Percentiles rank a stretch among this genome's conserved stretches.
These are phyloP conservation scores for Eucalyptus sideroxylon DNA, from an alignment of 345 rosid genomes.

Conservation along the genomic window DNA sequence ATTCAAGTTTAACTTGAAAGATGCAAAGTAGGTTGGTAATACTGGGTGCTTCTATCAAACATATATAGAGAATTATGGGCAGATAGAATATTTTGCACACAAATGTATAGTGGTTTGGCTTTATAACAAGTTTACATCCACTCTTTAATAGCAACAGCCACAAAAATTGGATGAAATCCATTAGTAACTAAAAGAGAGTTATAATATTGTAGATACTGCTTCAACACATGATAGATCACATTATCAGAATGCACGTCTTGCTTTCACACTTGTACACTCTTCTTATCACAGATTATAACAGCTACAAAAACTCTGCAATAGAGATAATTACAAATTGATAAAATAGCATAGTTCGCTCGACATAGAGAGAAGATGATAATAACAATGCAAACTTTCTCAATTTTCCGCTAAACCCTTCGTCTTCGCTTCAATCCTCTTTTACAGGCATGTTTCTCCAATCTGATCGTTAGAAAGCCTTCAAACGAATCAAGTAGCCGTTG, in stretches of 20 bases:
- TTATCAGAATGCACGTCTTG: rapidly evolving
- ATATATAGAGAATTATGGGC: not conserved
- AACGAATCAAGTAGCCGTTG: not conserved
- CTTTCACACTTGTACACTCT: not conserved
- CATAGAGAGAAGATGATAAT: not conserved
- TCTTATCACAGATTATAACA: not conserved
- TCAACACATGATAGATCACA: not conserved
- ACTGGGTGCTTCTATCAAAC: not conserved
- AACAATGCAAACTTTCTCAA: not conserved
- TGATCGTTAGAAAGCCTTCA: not conserved
- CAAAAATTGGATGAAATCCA: not conserved
- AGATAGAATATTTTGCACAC: not conserved
- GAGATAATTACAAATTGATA: not conserved
- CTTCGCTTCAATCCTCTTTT: not conserved
- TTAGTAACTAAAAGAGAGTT: not conserved
- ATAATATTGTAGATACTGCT: not conserved
- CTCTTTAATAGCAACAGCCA: not conserved
- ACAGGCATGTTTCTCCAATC: not conserved
- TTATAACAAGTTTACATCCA: not conserved
- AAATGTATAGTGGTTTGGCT: not conserved
- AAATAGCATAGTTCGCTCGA: not conserved
- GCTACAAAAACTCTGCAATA: not conserved
- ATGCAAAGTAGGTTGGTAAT: not conserved
- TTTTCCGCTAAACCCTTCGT: not conserved
- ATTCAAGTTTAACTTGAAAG: not conserved